phyloP scores from a whole-genome alignment of 2,329 filamentous ascomycete genomes.

The Botrytis medusae region DNA sequence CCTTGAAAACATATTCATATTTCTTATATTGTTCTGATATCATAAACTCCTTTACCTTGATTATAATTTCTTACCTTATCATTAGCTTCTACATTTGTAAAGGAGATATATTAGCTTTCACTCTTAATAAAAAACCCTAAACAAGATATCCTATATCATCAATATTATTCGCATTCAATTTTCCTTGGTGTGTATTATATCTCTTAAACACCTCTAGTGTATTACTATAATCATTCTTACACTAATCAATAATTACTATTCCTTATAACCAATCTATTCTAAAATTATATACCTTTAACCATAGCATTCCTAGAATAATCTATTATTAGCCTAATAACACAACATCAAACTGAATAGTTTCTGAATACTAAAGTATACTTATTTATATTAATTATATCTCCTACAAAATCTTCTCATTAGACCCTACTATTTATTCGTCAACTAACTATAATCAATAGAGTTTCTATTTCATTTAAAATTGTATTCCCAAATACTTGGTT shows the following conservation, averaged over 20 bases:
- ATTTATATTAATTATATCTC: neutral
- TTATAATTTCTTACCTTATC: too few relatives aligned
- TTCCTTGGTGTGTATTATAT: neutral
- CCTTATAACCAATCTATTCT: neutral
- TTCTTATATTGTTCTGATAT: neutral
- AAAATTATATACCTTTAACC: neutral
- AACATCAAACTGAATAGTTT: neutral
- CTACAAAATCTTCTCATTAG: too few relatives aligned
- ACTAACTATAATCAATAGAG: too few relatives aligned
- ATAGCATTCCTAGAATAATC: neutral
- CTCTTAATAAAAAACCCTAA: too few relatives aligned
- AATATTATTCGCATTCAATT: neutral
- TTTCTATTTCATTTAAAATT: too few relatives aligned
- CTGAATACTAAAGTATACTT: neutral
- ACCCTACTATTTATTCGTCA: too few relatives aligned
- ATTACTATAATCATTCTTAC: neutral
- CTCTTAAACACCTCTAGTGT: neutral
- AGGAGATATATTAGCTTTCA: too few relatives aligned
- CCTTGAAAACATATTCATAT: neutral
- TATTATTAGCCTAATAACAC: neutral
- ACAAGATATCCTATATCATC: neutral
- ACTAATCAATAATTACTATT: neutral
- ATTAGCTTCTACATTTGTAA: too few relatives aligned
- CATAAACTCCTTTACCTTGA: neutral
- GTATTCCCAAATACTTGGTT: too few relatives aligned